Conservation (phyloP, 2,329 filamentous ascomycete genomes). For the Microdochium paspali region DNA sequence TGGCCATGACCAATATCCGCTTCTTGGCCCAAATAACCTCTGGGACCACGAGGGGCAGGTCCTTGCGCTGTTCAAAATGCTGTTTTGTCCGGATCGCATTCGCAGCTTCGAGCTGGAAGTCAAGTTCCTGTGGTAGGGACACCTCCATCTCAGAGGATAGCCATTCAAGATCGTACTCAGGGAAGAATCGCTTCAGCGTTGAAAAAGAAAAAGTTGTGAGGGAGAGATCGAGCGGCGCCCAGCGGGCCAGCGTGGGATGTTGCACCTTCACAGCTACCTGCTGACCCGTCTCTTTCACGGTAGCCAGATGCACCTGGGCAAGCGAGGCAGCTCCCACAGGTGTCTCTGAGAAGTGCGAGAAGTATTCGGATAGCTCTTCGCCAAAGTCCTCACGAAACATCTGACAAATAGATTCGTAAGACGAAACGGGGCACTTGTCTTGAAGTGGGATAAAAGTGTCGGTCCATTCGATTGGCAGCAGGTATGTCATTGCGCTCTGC, state of each 20-base stretch:
- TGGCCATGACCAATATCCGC: slow-evolving; percentile 92
- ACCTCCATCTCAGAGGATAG: slow-evolving; percentile 86
- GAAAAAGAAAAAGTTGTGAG: slow-evolving; percentile 85
- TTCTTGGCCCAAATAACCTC: slow-evolving; percentile 82
- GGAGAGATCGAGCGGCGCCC: slow-evolving; percentile 78
- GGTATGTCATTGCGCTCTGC: slow-evolving; percentile 87
- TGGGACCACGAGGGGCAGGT: slow-evolving; percentile 79
- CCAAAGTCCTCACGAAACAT: slow-evolving; percentile 86
- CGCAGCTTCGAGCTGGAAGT: slow-evolving; percentile 76
- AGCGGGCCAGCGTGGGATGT: slow-evolving; percentile 81
- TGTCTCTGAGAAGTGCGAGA: slow-evolving; percentile 69
- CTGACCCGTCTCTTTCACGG: slow-evolving; percentile 69
- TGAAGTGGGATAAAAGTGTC: slow-evolving; percentile 92
- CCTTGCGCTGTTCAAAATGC: slow-evolving; percentile 67
- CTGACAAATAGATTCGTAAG: slow-evolving; percentile 71
- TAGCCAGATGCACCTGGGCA: slow-evolving; percentile 88
- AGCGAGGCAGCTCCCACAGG: slow-evolving; percentile 91
- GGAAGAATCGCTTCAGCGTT: slow-evolving; percentile 85
- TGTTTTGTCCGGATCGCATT: slow-evolving; percentile 74
- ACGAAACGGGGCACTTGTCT: slow-evolving; percentile 90
- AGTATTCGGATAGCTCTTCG: slow-evolving; percentile 67
- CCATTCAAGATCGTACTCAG: slow-evolving; percentile 97
- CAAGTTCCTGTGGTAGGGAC: slow-evolving; percentile 82
- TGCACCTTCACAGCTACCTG: slow-evolving; percentile 95
- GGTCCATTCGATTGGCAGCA: slow-evolving; percentile 87